Evolutionary conservation across 202 grass and related monocot species (phyloP).

Genomic region (Eragrostis tef): DNA sequence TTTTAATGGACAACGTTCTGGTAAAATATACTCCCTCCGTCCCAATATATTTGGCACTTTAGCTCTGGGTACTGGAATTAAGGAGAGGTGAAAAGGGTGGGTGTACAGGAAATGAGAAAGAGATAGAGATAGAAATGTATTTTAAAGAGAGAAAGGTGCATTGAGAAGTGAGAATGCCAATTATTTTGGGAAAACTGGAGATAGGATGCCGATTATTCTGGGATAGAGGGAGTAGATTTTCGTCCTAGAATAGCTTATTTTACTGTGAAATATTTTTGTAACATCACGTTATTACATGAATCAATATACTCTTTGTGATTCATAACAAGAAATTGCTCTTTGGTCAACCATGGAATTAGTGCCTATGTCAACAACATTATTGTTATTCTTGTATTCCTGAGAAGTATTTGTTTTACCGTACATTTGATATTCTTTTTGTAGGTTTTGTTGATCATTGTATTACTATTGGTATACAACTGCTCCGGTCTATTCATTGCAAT

Average conservation of each 20-base stretch:
- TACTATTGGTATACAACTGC: slow-evolving; percentile 74
- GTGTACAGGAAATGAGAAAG: too few relatives aligned
- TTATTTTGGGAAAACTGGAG: too few relatives aligned
- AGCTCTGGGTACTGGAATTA: too few relatives aligned
- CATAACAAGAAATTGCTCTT: slow-evolving; percentile 1
- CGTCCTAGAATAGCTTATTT: neutral
- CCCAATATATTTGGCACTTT: too few relatives aligned
- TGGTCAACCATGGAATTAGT: slow-evolving; percentile 14
- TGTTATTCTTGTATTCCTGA: neutral
- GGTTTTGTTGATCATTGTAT: slow-evolving; percentile 55
- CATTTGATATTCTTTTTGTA: slow-evolving; percentile 36
- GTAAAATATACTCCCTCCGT: too few relatives aligned
- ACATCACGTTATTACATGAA: neutral
- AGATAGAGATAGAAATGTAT: too few relatives aligned
- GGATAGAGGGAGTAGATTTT: too few relatives aligned
- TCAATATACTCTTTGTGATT: neutral
- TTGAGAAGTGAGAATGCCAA: too few relatives aligned
- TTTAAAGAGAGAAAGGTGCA: too few relatives aligned
- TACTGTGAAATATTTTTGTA: slow-evolving; percentile 8
- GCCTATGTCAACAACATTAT: neutral
- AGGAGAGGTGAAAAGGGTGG: too few relatives aligned
- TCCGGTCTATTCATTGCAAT: slow-evolving; percentile 64
- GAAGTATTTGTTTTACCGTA: neutral
- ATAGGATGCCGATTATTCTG: too few relatives aligned
- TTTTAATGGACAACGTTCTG: neutral